A percentile compares a stretch with the other conserved stretches of the same genome.
phyloP scores from a whole-genome alignment of 768 basidiomycete species.

The Tricholoma hemisulphureum region DNA sequence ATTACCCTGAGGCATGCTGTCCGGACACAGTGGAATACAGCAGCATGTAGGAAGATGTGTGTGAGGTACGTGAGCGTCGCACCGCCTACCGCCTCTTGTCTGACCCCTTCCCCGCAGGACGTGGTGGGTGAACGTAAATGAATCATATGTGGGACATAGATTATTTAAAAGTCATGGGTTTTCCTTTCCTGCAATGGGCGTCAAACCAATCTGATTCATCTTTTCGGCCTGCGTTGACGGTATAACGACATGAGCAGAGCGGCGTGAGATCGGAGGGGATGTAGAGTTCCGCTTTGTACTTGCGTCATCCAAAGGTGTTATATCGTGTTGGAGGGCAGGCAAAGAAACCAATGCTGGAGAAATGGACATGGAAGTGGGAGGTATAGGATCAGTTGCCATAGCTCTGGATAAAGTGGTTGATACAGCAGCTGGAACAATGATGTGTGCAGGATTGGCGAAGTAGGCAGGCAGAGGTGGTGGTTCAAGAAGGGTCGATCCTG shows the following conservation, averaged over 20 bases:
- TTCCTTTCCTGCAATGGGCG: conserved; percentile 3
- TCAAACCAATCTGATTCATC: conserved; percentile 10
- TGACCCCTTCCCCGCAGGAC: too few relatives aligned
- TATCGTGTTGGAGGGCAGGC: background rate
- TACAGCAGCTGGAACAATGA: background rate
- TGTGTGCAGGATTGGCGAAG: background rate
- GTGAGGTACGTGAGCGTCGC: too few relatives aligned
- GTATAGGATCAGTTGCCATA: background rate
- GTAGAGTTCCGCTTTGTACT: background rate
- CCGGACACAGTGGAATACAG: too few relatives aligned
- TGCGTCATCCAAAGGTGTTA: background rate
- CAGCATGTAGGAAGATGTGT: too few relatives aligned
- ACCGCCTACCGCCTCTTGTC: too few relatives aligned
- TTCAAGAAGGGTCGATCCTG: background rate
- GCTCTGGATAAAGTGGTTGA: background rate
- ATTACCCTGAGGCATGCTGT: too few relatives aligned
- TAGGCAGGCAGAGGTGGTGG: background rate
- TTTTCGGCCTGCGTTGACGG: background rate
- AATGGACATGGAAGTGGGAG: background rate
- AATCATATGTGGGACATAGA: too few relatives aligned
- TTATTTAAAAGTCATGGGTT: too few relatives aligned
- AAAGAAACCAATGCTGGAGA: background rate
- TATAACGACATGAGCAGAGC: background rate
- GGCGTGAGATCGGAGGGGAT: background rate
- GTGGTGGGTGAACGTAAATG: too few relatives aligned